Evolutionary conservation across 2,329 filamentous ascomycete species (phyloP).

Genomic region (Fusarium coicis): DNA sequence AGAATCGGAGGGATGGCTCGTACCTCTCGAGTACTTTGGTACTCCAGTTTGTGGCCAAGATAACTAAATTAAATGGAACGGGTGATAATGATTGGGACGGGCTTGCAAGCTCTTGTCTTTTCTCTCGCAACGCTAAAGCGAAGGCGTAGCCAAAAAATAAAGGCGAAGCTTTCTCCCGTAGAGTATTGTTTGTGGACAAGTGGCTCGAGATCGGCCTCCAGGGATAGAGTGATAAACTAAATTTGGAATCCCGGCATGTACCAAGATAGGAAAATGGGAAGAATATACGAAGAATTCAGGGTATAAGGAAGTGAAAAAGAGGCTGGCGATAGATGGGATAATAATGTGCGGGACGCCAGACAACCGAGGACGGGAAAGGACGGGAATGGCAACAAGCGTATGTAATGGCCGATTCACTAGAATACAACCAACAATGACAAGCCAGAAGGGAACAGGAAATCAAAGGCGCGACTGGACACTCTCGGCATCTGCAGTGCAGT

Average conservation of each 20-base stretch:
- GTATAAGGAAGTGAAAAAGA: background rate
- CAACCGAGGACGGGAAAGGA: conserved; percentile 41
- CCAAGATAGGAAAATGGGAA: conserved; percentile 13
- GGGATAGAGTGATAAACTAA: conserved; percentile 5
- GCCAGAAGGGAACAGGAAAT: conserved; percentile 8
- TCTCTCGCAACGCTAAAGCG: conserved; percentile 6
- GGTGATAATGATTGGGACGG: conserved; percentile 5
- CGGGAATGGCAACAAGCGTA: conserved; percentile 39
- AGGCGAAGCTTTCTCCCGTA: conserved; percentile 4
- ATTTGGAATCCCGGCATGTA: conserved; percentile 16
- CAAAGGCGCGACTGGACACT: conserved; percentile 25
- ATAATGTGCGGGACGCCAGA: conserved; percentile 39
- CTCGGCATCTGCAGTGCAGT: conserved; percentile 4
- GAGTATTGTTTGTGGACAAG: conserved; percentile 11
- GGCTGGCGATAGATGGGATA: conserved; percentile 25
- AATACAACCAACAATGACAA: conserved; percentile 24
- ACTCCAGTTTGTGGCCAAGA: conserved; percentile 14
- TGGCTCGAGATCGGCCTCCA: conserved; percentile 11
- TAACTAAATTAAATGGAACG: background rate
- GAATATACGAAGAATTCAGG: conserved; percentile 1
- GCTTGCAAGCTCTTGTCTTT: conserved; percentile 4
- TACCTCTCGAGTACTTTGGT: conserved; percentile 31
- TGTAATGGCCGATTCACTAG: conserved; percentile 31
- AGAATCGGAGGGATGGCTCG: conserved; percentile 17
- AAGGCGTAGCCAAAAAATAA: conserved; percentile 21